Conservation (phyloP, 805 yeast species). For the Wickerhamomyces kurtzmanii region DNA sequence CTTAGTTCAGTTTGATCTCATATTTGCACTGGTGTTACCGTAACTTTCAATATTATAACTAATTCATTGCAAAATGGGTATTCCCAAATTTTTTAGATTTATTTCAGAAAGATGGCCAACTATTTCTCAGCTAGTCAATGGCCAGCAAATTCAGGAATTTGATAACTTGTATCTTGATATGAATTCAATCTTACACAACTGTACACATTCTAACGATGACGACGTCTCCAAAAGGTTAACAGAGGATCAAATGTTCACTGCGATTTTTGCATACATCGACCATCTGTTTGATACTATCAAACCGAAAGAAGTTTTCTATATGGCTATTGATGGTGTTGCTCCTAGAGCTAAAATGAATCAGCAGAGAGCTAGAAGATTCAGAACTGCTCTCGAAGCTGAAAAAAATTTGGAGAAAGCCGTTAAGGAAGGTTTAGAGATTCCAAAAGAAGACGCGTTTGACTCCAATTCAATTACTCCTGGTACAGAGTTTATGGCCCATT, state of each 20-base stretch:
- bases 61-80: conserved; percentile 66
- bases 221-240: conserved; percentile 56
- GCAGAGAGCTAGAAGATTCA: conserved; percentile 90
- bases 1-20: conserved; percentile 1
- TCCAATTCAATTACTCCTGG: conserved; percentile 94
- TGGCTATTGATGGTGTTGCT: conserved; percentile 99
- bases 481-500: conserved; percentile 89
- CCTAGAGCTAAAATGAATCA: conserved; percentile 99
- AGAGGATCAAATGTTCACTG: conserved; percentile 86
- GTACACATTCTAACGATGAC: conserved; percentile 81
- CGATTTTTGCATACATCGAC: conserved; percentile 91
- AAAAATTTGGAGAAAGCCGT: conserved; percentile 65
- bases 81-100: conserved; percentile 93
- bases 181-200: conserved; percentile 92
- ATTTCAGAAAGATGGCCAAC: conserved; percentile 99
- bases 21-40: conserved; percentile 6
- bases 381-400: conserved; percentile 92
- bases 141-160: conserved; percentile 79
- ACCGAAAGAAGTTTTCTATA: conserved; percentile 79
- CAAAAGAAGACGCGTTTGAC: conserved; percentile 82
- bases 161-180: conserved; percentile 93
- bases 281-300: conserved; percentile 81
- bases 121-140: conserved; percentile 79
- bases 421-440: conserved; percentile 61
- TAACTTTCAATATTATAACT: conserved; percentile 5